These are phyloP conservation scores for Buddleja alternifolia DNA, from an alignment of 257 asterid genomes.

Conservation along the genomic window DNA sequence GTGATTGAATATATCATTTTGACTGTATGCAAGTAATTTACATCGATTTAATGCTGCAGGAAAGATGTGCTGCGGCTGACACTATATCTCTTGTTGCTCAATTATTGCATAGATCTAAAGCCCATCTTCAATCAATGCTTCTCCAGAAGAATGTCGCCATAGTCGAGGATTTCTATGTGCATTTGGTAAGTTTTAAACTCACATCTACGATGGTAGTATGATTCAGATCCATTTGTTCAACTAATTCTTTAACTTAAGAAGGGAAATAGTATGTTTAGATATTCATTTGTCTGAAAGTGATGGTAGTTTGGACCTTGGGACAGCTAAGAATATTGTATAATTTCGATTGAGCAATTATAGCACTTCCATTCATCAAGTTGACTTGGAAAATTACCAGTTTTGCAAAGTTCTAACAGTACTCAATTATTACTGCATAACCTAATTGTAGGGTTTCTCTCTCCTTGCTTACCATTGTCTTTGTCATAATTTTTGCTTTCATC, in stretches of 20 bases:
- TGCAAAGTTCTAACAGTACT: neutral
- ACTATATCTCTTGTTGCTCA: constrained; percentile 86
- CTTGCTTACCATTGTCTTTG: constrained; percentile 15
- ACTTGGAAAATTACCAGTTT: neutral
- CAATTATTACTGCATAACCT: constrained; percentile 18
- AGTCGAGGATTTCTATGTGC: constrained; percentile 85
- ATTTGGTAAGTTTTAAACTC: constrained; percentile 61
- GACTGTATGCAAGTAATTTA: constrained; percentile 33
- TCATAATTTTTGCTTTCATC: constrained; percentile 2
- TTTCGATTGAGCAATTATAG: constrained; percentile 22
- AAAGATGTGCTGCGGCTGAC: constrained; percentile 98
- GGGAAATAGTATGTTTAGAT: constrained; percentile 21
- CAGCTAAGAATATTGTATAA: neutral
- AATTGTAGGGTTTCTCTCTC: neutral
- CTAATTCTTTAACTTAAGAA: constrained; percentile 12
- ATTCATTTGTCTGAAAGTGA: constrained; percentile 15
- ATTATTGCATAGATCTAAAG: constrained; percentile 88
- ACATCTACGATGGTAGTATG: constrained; percentile 11
- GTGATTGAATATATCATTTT: constrained; percentile 19
- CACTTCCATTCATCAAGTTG: neutral
- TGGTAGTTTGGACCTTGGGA: constrained; percentile 16
- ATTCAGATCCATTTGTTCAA: constrained; percentile 14
- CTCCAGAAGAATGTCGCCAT: constrained; percentile 73
- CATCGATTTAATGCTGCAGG: constrained; percentile 71
- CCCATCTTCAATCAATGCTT: constrained; percentile 91